Percentiles rank a stretch among this genome's conserved stretches.
phyloP scores from a whole-genome alignment of 2,329 filamentous ascomycete genomes.

The Diaporthe ilicicola region DNA sequence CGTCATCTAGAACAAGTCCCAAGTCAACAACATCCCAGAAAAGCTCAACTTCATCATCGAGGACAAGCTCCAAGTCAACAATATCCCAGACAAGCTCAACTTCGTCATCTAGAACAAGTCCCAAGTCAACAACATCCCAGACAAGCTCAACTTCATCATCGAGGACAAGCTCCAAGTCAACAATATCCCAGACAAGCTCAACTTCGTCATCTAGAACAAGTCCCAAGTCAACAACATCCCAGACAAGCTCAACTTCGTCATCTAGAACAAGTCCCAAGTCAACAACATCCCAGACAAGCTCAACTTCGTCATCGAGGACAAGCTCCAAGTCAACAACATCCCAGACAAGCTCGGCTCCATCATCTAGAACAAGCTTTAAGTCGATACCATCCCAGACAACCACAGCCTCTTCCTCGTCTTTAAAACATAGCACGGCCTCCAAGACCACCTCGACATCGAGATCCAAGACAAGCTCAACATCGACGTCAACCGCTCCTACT shows the following conservation, averaged over 20 bases:
- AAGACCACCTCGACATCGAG: not conserved
- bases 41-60: no score
- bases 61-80: no score
- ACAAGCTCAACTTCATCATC: no score
- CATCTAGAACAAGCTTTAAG: not conserved
- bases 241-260: not conserved
- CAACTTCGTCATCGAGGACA: no score
- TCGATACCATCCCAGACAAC: not conserved
- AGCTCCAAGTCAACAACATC: not conserved
- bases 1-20: no score
- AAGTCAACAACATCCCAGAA: no score
- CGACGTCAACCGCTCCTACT: accelerated
- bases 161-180: not conserved
- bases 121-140: no score
- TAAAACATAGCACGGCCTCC: not conserved
- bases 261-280: no score
- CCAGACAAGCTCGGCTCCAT: not conserved
- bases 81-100: no score
- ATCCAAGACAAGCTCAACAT: not conserved
- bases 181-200: not conserved
- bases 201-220: not conserved
- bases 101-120: no score
- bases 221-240: not conserved
- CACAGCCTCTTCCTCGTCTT: not conserved
- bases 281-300: not conserved